Evolutionary conservation across 768 basidiomycete genomes (phyloP).

Genomic region (Imleria badia): DNA sequence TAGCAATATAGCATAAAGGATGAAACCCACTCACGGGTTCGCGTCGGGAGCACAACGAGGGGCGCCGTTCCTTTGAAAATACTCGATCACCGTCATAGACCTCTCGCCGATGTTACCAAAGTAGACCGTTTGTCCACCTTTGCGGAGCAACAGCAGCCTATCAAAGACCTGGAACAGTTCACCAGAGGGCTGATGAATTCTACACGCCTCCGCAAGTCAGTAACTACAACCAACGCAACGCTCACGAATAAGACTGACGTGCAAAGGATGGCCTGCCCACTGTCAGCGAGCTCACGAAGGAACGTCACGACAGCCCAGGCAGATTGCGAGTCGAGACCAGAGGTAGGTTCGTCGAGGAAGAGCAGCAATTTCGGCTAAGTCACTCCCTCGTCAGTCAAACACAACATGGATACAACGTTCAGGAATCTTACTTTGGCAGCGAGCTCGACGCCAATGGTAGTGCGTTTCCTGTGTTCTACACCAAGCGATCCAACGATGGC

Average conservation of each 20-base stretch:
- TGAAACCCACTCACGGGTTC: slow-evolving; percentile 21
- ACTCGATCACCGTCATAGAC: slow-evolving; percentile 22
- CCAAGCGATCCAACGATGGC: slow-evolving; percentile 59
- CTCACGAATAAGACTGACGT: slow-evolving; percentile 34
- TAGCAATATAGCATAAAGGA: background rate
- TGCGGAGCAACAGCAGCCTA: slow-evolving; percentile 46
- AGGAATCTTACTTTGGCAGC: slow-evolving; percentile 47
- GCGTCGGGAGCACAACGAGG: slow-evolving; percentile 15
- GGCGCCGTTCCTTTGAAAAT: slow-evolving; percentile 27
- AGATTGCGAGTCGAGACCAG: slow-evolving; percentile 52
- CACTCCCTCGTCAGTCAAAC: background rate
- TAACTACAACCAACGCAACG: background rate
- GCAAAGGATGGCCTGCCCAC: slow-evolving; percentile 57
- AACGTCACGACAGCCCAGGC: slow-evolving; percentile 51
- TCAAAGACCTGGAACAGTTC: slow-evolving; percentile 54
- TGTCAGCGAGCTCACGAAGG: slow-evolving; percentile 51
- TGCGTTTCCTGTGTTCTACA: slow-evolving; percentile 52
- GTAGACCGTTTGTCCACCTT: slow-evolving; percentile 66
- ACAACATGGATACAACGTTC: background rate
- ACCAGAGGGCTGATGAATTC: slow-evolving; percentile 41
- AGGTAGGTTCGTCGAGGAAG: slow-evolving; percentile 63
- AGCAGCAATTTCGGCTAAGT: slow-evolving; percentile 44
- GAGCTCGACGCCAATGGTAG: slow-evolving; percentile 61
- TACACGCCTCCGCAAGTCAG: background rate
- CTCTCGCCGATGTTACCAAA: slow-evolving; percentile 46